These are phyloP conservation scores for Colletotrichum eleusines DNA, from an alignment of 2,329 filamentous ascomycete genomes.

Conservation along the genomic window DNA sequence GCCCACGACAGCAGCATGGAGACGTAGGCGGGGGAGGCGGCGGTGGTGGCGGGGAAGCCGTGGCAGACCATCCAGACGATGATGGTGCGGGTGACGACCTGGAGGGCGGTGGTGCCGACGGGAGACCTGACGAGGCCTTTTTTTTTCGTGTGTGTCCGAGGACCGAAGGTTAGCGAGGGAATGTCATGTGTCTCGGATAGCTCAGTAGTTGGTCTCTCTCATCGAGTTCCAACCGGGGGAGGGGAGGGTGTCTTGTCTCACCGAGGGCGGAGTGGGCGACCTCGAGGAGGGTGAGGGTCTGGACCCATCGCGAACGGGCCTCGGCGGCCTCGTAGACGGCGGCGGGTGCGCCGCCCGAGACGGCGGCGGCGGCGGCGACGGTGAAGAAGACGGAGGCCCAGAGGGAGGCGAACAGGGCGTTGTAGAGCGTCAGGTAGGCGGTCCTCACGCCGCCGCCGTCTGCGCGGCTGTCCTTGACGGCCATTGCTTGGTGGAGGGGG, in stretches of 20 bases:
- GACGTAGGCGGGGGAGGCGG: constrained; percentile 69
- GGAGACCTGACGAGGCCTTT: constrained; percentile 91
- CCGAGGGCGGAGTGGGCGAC: constrained; percentile 83
- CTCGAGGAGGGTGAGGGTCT: constrained; percentile 86
- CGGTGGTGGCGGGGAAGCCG: constrained; percentile 74
- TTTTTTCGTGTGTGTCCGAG: too few species aligned
- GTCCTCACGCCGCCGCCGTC: neutral
- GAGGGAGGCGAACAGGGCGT: constrained; percentile 78
- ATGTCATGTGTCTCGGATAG: neutral
- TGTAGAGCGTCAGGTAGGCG: constrained; percentile 87
- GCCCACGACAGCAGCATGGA: constrained; percentile 90
- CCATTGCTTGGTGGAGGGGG: constrained; percentile 5
- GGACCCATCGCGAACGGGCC: constrained; percentile 79
- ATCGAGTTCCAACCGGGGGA: neutral
- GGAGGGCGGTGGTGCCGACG: constrained; percentile 86
- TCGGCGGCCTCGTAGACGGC: constrained; percentile 73
- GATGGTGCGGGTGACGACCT: constrained; percentile 87
- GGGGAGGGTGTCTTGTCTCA: constrained; percentile 58
- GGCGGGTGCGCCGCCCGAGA: constrained; percentile 63
- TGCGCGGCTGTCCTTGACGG: neutral
- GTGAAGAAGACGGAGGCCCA: constrained; percentile 84
- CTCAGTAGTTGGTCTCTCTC: too few species aligned
- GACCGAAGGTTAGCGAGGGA: too few species aligned
- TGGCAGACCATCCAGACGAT: constrained; percentile 89
- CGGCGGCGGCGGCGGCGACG: constrained; percentile 64